Evolutionary conservation across 306 rosid genomes (phyloP).

Genomic region (Castanea sativa): DNA sequence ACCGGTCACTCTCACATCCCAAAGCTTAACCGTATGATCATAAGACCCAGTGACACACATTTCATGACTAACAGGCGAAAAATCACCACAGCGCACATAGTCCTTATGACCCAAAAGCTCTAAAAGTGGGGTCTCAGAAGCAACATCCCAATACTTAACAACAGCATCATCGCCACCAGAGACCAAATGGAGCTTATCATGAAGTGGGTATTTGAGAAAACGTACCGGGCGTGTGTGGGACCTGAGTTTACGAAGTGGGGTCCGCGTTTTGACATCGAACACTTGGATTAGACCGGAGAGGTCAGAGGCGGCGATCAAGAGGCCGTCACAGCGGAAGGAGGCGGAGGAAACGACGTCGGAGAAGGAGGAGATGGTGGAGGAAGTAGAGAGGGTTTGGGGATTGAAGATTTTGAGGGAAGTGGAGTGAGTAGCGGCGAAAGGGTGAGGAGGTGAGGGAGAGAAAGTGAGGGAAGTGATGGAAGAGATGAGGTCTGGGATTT

Average conservation of each 20-base stretch:
- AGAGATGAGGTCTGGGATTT: conserved; percentile 58
- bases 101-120: conserved; percentile 70
- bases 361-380: conserved; percentile 58
- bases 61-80: conserved; percentile 57
- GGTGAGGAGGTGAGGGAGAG: conserved; percentile 53
- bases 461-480: conserved; percentile 59
- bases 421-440: conserved; percentile 71
- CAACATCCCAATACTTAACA: conserved; percentile 86
- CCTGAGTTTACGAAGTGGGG: conserved; percentile 59
- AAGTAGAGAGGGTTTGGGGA: conserved; percentile 44
- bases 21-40: conserved; percentile 82
- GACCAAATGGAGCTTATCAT: conserved; percentile 71
- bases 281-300: conserved; percentile 79
- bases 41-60: conserved; percentile 77
- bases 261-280: conserved; percentile 56
- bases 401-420: conserved; percentile 56
- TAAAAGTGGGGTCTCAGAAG: conserved; percentile 32
- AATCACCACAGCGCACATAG: conserved; percentile 85
- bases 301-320: conserved; percentile 76
- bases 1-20: conserved; percentile 74
- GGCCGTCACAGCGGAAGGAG: conserved; percentile 79
- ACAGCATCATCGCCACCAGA: conserved; percentile 90
- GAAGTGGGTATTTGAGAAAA: conserved; percentile 58
- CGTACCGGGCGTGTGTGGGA: conserved; percentile 80
- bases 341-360: conserved; percentile 61